Base-by-base conservation (phyloP, 495 filamentous ascomycete genomes). In the Thozetella sp. region DNA sequence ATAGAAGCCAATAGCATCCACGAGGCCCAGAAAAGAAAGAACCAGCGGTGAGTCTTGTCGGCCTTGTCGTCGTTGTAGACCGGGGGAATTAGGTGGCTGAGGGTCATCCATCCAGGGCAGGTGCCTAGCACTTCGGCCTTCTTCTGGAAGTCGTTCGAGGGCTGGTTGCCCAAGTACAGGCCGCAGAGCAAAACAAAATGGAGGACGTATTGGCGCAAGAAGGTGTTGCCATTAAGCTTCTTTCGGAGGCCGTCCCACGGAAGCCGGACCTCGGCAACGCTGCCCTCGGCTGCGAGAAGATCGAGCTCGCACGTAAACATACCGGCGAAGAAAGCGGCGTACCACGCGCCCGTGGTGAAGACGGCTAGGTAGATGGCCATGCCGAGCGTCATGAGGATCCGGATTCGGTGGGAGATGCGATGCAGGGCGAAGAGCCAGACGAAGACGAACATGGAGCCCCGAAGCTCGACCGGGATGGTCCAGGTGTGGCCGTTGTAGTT, bases 351-450 rank as follows among this genome's bases (percentile, higher is more conserved):
- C 10, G 52, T 22, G 25, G 24, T 34, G 17, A 17, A 1, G 22
- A 54, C n/a, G 17, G 17, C 52, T 22, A 54, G 52, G 52, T 54
- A n/a, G 13, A 54, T 19, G 13, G 25, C 30, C 52, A 54, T 54
- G 52, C 23, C 52, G 52, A 54, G 24, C 13, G 52, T 54, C 24
- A 54, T 12, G 2, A 54, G 24, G 22, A 34, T 34, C 24, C 52
- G 2, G 13, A 22, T n/a, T 12, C 52, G 52, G 9, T 34, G 25
- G 2, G 13, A 22, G 52, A 54, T 13, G 37, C 40, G 56, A 26
- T 75, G 71, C 34, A 65, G 57, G 57, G 67, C 59, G 25, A 71
- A 27, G 70, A 71, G 59, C 74, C 72, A 71, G 75, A 77, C 34
- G 66, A 68, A 55, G 71, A 72, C 68, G 66, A 73, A n/a, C 68